Base-by-base conservation (phyloP, 2,329 filamentous ascomycete genomes). In the Sarocladium kiliense region DNA sequence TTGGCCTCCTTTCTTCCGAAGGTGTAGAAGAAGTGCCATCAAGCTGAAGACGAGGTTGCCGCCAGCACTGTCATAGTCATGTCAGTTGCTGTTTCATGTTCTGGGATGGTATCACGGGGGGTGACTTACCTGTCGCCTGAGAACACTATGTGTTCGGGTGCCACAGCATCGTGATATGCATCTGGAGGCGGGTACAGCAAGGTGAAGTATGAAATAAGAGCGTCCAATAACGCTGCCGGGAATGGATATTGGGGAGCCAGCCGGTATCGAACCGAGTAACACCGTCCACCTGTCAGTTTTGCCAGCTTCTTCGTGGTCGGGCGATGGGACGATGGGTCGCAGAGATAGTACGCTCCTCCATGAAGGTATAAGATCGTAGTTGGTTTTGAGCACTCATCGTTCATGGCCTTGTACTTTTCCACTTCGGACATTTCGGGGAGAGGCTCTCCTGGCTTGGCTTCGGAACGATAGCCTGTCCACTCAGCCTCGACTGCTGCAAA, bases 161-260 rank as follows among this genome's bases (percentile, higher is more conserved):
- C 71, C 1, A 93, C 80, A 2, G 88, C 73, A 14, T 78, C 74
- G 66, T 94, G 89, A 44, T 84, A 78, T 0, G 88, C 80, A 18
- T 78, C 86, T 0, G 81, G 74, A 0, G 87, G 86, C 12, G 89
- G 89, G 62, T 90, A 86, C 1, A 94, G 75, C 6, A 92, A 75
- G 0, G 81, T 81, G 34, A 94, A 76, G 64, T 93, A 94, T 0
- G 87, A 84, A 30, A 86, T 75, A 10, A 93, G 70, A 1, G 81
- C 87, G 64, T 94, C 89, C 42, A 93, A 72, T 6, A 94, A 69
- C 1, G 88, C 87, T 0, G 86, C 76, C 0, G 89, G 89, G 65
- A 94, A 94, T 0, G 88, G 81, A 57, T 86, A 72, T 65, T 91
- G 86, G 0, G 89, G 89, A 12, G 87, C 82, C 2, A 94, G 78